Evolutionary conservation across 1,284 basidiomycete species (phyloP).

Genomic region (Sphaerobolus stellatus): DNA sequence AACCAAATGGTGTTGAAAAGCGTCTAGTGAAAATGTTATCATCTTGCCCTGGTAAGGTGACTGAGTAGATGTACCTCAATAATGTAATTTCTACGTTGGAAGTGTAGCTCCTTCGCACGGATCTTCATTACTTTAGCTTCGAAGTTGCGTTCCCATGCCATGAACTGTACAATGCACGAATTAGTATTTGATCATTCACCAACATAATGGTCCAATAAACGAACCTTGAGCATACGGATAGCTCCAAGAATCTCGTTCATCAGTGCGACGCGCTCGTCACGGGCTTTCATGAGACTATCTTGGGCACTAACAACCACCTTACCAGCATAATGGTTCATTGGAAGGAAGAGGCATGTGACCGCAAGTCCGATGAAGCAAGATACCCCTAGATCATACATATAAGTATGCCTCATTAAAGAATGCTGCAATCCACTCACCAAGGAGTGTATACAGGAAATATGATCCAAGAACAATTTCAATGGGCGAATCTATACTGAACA

Average conservation of each 20-base stretch:
- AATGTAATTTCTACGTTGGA: constrained; percentile 81
- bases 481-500: constrained; percentile 64
- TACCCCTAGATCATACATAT: constrained; percentile 38
- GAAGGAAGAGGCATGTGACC: constrained; percentile 81
- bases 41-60: background rate
- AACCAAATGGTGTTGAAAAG: constrained; percentile 81
- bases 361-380: constrained; percentile 81
- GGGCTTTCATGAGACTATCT: constrained; percentile 88
- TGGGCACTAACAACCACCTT: constrained; percentile 82
- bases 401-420: background rate
- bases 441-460: constrained; percentile 75
- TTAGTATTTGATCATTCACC: background rate
- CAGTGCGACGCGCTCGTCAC: constrained; percentile 84
- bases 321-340: constrained; percentile 84
- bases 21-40: constrained; percentile 34
- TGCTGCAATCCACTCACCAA: constrained; percentile 54
- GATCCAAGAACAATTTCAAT: constrained; percentile 83
- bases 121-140: constrained; percentile 74
- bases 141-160: constrained; percentile 94
- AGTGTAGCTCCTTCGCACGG: constrained; percentile 77
- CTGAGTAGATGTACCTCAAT: constrained; percentile 61
- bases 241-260: constrained; percentile 94
- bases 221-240: constrained; percentile 89
- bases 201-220: background rate
- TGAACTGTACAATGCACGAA: constrained; percentile 56